Percentiles rank a stretch among this genome's conserved stretches.
Conservation (phyloP, 345 rosid species). For the Populus tremula region DNA sequence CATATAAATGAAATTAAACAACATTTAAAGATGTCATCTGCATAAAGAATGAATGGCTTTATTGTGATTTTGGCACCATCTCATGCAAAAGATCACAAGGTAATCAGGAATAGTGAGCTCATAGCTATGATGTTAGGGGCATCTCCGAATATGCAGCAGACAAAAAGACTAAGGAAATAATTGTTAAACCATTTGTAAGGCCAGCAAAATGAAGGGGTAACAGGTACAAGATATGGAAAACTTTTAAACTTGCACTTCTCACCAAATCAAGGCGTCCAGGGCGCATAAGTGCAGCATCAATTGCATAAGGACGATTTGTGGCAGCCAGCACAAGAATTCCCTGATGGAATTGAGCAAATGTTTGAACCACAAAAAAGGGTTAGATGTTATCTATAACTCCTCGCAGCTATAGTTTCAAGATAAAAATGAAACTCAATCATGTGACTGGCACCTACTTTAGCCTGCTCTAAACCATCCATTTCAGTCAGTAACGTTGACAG, state of each 20-base stretch:
- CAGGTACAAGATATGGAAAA: too few relatives aligned
- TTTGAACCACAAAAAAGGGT: neutral
- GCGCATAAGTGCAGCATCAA: constrained; percentile 93
- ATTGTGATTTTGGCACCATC: neutral
- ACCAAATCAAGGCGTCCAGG: constrained; percentile 96
- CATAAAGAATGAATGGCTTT: neutral
- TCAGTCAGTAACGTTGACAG: constrained; percentile 84
- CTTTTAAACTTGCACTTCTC: constrained; percentile 11
- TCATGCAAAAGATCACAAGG: neutral
- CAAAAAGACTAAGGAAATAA: neutral
- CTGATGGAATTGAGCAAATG: constrained; percentile 31
- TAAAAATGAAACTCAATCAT: neutral
- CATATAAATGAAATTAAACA: constrained; percentile 6
- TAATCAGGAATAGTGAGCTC: neutral
- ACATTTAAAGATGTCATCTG: neutral
- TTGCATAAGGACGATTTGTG: constrained; percentile 83
- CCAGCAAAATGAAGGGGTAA: neutral
- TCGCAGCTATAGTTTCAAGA: neutral
- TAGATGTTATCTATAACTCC: neutral
- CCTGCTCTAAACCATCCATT: constrained; percentile 95
- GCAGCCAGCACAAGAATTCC: constrained; percentile 92
- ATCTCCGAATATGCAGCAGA: neutral
- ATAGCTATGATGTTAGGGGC: neutral
- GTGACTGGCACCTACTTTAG: constrained; percentile 49
- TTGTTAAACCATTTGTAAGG: neutral